Evolutionary conservation across 208 protist species (phyloP).

Genomic region (Naegleria fowleri): DNA sequence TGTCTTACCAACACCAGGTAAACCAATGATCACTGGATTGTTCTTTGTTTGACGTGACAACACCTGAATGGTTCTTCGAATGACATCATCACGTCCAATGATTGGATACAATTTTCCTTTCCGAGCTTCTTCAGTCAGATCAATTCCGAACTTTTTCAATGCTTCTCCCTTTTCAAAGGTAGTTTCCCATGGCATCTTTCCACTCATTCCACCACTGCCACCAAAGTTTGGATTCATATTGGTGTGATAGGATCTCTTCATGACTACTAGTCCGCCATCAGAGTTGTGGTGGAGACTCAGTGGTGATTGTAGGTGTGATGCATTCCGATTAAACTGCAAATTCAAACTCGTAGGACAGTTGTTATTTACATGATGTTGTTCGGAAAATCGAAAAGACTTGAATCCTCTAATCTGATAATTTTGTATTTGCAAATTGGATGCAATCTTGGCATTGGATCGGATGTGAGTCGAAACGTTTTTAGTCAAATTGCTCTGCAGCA

Average conservation of each 20-base stretch:
- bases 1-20: slow-evolving; percentile 61
- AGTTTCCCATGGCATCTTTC: neutral
- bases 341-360: no score
- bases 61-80: slow-evolving; percentile 66
- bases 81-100: slow-evolving; percentile 84
- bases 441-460: no score
- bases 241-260: neutral
- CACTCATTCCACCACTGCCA: neutral
- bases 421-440: no score
- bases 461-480: no score
- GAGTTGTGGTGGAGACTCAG: no score
- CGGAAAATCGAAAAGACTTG: no score
- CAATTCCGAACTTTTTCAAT: slow-evolving; percentile 65
- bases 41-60: slow-evolving; percentile 77
- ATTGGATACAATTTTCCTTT: slow-evolving; percentile 73
- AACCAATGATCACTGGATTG: slow-evolving; percentile 84
- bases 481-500: no score
- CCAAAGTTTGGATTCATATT: neutral
- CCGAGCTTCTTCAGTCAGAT: slow-evolving; percentile 58
- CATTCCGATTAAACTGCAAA: no score
- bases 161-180: slow-evolving; percentile 19
- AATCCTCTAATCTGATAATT: no score
- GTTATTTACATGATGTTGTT: no score
- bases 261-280: no score
- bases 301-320: no score